These are phyloP conservation scores for Geranium incanum DNA, from an alignment of 441 rosid species.

Conservation along the genomic window DNA sequence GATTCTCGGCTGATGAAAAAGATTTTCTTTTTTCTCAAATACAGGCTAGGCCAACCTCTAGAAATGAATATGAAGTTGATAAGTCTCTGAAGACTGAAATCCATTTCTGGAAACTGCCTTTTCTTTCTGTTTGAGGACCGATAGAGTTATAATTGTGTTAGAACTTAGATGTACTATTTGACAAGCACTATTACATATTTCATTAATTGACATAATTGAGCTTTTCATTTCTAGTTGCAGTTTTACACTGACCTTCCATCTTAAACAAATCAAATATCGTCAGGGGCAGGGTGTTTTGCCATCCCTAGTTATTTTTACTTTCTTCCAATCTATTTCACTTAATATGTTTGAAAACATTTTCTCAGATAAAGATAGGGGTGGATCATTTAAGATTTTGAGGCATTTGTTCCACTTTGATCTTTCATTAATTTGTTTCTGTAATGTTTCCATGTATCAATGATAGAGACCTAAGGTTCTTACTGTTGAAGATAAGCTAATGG, in stretches of 20 bases:
- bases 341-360: background rate
- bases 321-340: background rate
- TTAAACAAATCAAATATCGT: background rate
- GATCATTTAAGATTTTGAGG: background rate
- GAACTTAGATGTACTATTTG: background rate
- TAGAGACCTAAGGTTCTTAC: conserved; percentile 93
- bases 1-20: background rate
- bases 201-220: background rate
- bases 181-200: background rate
- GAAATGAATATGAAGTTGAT: background rate
- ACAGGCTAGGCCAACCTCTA: background rate
- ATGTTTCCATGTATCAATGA: conserved; percentile 23
- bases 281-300: no score
- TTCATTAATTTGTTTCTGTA: conserved; percentile 9
- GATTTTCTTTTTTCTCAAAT: background rate
- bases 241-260: background rate
- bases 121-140: background rate
- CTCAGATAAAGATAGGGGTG: background rate
- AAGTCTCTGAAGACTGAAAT: background rate
- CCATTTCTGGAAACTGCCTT: background rate
- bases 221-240: background rate
- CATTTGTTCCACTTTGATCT: background rate
- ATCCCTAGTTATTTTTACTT: background rate
- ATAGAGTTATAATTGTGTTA: background rate
- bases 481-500: conserved; percentile 75